Percentiles rank a stretch among this genome's conserved stretches.
phyloP scores from a whole-genome alignment of 1,139 yeast species.

The Lodderomyces elongisporus region DNA sequence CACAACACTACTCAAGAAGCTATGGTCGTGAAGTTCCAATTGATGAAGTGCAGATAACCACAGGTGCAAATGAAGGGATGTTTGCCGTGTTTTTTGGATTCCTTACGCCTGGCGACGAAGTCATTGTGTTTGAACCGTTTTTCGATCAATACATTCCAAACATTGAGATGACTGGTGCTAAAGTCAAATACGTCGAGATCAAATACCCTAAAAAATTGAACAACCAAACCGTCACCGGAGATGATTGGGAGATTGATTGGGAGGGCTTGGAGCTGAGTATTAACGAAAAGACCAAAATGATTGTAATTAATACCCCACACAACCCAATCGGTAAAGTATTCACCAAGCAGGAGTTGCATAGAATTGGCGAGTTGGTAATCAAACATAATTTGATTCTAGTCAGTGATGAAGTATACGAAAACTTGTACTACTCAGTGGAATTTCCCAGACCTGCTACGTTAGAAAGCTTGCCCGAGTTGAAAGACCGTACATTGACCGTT shows the following conservation, averaged over 20 bases:
- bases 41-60: conserved; percentile 75
- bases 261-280: conserved; percentile 67
- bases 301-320: conserved; percentile 90
- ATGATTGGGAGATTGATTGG: conserved; percentile 85
- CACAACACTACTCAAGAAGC: conserved; percentile 64
- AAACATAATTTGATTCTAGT: conserved; percentile 75
- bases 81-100: conserved; percentile 80
- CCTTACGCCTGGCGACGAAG: conserved; percentile 86
- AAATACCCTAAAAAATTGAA: conserved; percentile 77
- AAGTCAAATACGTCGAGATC: conserved; percentile 76
- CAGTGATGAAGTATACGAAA: conserved; percentile 94
- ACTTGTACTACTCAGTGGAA: conserved; percentile 61
- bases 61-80: conserved; percentile 98
- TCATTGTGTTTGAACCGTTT: conserved; percentile 94
- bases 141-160: conserved; percentile 95
- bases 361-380: conserved; percentile 77
- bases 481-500: conserved; percentile 75
- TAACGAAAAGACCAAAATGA: conserved; percentile 70
- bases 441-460: conserved; percentile 85
- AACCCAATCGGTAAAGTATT: conserved; percentile 94
- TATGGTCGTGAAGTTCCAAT: conserved; percentile 56
- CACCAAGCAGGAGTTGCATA: conserved; percentile 62
- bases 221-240: conserved; percentile 61
- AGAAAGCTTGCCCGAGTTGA: conserved; percentile 63
- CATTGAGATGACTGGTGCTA: conserved; percentile 90